Conservation (phyloP, 73 alveolate species). For the Effrenium voratum region DNA sequence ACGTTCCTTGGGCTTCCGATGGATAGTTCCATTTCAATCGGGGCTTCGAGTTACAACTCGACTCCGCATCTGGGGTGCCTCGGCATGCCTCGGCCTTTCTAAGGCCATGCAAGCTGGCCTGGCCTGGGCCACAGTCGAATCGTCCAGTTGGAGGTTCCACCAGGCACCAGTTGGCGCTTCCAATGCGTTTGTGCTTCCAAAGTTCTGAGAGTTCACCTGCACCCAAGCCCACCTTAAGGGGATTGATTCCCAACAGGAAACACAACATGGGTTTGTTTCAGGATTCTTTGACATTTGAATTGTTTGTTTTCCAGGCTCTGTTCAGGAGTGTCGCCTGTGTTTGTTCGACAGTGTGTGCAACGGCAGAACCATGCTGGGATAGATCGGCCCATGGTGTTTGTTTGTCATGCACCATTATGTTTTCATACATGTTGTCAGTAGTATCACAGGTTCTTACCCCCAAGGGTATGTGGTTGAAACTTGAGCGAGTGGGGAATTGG, state of each 20-base stretch:
- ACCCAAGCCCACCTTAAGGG: no score
- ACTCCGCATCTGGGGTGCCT: neutral
- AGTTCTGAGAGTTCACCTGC: no score
- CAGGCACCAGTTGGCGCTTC: neutral
- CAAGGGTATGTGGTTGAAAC: neutral
- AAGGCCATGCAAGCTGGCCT: conserved; percentile 32
- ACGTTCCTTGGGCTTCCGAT: no score
- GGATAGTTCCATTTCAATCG: no score
- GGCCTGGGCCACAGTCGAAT: neutral
- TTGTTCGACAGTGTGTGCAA: conserved; percentile 2
- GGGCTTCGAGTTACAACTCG: no score
- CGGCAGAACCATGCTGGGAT: conserved; percentile 20
- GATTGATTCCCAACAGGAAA: no score
- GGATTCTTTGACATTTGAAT: neutral
- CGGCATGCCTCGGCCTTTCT: neutral
- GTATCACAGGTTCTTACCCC: neutral
- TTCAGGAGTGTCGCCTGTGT: neutral
- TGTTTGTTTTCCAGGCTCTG: neutral
- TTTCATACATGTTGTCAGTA: no score
- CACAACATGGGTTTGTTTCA: no score
- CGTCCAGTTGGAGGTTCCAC: neutral
- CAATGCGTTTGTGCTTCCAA: neutral
- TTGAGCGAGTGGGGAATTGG: no score
- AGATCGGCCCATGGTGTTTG: neutral
- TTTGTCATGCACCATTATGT: neutral